phyloP scores from a whole-genome alignment of 73 alveolate genomes.

The Paramecium bursaria region DNA sequence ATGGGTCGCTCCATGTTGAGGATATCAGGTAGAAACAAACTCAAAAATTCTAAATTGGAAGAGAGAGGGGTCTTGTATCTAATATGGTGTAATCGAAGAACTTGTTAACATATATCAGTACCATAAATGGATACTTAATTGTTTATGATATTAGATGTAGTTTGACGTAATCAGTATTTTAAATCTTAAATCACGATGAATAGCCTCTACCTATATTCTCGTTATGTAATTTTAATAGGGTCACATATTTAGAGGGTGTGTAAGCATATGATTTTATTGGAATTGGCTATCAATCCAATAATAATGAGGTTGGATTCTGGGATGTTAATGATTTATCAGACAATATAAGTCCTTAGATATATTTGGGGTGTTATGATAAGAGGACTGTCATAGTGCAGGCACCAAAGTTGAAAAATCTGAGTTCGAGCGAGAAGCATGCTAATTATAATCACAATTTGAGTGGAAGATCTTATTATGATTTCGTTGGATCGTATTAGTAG shows the following conservation, averaged over 20 bases:
- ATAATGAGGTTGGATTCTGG: constrained; percentile 61
- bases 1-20: constrained; percentile 21
- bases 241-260: constrained; percentile 24
- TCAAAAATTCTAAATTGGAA: constrained; percentile 15
- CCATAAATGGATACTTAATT: constrained; percentile 40
- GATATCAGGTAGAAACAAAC: background rate
- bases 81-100: constrained; percentile 23
- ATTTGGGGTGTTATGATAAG: constrained; percentile 13
- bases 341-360: constrained; percentile 31
- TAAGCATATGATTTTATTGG: background rate
- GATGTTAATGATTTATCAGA: constrained; percentile 27
- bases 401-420: constrained; percentile 11
- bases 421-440: background rate
- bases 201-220: constrained; percentile 37
- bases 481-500: background rate
- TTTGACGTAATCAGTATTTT: background rate
- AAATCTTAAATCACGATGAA: constrained; percentile 46
- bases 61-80: constrained; percentile 26
- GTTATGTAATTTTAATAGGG: constrained; percentile 11
- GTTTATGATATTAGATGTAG: constrained; percentile 53
- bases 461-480: constrained; percentile 14
- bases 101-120: constrained; percentile 8
- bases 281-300: constrained; percentile 34
- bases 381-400: constrained; percentile 6
- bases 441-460: constrained; percentile 12